These are phyloP conservation scores for Rhazya stricta DNA, from an alignment of 257 asterid genomes.

Conservation along the genomic window DNA sequence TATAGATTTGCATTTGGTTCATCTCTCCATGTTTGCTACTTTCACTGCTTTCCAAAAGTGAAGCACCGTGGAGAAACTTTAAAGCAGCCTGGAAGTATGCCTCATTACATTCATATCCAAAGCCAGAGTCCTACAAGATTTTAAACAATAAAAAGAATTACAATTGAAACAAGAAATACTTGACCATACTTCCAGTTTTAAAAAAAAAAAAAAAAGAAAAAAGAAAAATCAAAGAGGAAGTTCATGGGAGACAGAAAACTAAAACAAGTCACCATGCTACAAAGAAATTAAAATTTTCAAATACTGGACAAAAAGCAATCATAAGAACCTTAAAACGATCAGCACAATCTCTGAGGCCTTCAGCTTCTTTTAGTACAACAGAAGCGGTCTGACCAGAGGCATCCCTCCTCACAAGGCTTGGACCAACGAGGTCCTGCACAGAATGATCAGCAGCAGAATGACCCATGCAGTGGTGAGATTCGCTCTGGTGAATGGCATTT, in stretches of 20 bases:
- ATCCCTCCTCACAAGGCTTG: conserved; percentile 38
- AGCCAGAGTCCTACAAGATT: conserved; percentile 65
- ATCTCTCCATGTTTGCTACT: conserved; percentile 49
- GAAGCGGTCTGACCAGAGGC: conserved; percentile 35
- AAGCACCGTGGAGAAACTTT: conserved; percentile 79
- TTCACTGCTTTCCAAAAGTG: conserved; percentile 62
- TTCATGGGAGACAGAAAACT: neutral
- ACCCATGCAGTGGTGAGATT: conserved; percentile 19
- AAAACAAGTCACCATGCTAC: neutral
- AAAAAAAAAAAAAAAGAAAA: no score
- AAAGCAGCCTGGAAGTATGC: conserved; percentile 75
- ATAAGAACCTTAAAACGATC: conserved; percentile 66
- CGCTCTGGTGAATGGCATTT: conserved; percentile 31
- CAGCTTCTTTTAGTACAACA: conserved; percentile 64
- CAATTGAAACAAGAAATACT: neutral
- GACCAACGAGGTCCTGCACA: conserved; percentile 25
- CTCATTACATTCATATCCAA: conserved; percentile 64
- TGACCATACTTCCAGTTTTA: conserved; percentile 6
- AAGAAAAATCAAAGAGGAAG: conserved; percentile 8
- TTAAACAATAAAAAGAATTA: conserved; percentile 18
- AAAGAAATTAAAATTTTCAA: neutral
- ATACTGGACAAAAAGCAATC: conserved; percentile 20
- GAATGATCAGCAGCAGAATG: conserved; percentile 33
- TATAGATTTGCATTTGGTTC: conserved; percentile 59
- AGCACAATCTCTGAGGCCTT: conserved; percentile 61